Evolutionary conservation across 257 asterid species (phyloP).

Genomic region (Solanum acaule): DNA sequence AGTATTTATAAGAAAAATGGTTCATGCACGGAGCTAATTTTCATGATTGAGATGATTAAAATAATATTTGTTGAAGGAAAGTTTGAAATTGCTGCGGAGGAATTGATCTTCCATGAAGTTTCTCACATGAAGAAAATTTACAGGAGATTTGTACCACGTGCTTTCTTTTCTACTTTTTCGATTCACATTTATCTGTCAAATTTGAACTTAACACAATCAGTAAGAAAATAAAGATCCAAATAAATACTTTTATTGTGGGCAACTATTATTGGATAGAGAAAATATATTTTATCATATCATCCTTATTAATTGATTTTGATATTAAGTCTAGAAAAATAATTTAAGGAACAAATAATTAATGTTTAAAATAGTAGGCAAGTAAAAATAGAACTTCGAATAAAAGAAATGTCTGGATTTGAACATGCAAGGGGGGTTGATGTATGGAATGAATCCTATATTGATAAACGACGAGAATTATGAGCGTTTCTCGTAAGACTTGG

Average conservation of each 20-base stretch:
- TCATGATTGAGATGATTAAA: neutral
- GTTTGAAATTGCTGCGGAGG: neutral
- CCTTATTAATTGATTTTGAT: too few relatives aligned
- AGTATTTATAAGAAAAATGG: neutral
- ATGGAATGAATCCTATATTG: neutral
- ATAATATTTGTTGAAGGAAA: neutral
- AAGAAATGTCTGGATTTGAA: neutral
- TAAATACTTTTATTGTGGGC: accelerated
- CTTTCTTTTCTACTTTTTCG: neutral
- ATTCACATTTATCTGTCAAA: too few relatives aligned
- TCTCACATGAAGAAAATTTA: neutral
- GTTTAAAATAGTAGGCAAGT: too few relatives aligned
- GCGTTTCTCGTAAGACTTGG: neutral
- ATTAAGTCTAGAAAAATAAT: too few relatives aligned
- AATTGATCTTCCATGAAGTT: neutral
- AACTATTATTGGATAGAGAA: too few relatives aligned
- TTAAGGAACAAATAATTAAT: too few relatives aligned
- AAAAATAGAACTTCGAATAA: too few relatives aligned
- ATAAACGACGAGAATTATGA: neutral
- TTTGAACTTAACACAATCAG: too few relatives aligned
- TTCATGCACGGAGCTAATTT: neutral
- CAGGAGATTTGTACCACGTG: neutral
- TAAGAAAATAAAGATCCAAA: too few relatives aligned
- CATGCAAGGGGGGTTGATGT: too few relatives aligned
- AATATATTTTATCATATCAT: too few relatives aligned